A percentile compares a stretch with the other conserved stretches of the same genome.
Conservation (phyloP, 2,329 filamentous ascomycete genomes). For the Colletotrichum viniferum region DNA sequence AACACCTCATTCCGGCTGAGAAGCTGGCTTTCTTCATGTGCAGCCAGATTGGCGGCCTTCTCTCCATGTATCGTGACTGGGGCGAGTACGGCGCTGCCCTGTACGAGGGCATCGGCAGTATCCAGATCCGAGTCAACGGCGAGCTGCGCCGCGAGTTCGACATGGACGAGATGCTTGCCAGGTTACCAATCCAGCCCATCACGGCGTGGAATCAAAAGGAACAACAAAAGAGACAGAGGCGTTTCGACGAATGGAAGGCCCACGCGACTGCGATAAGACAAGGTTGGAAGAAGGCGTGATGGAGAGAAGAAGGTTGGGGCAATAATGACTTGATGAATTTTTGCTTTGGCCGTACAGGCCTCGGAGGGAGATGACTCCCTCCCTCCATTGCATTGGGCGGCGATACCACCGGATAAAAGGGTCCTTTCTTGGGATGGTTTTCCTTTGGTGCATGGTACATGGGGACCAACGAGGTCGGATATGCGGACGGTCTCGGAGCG, state of each 20-base stretch:
- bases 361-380: not conserved
- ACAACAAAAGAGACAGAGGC: constrained; percentile 10
- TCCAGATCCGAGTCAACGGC: constrained; percentile 22
- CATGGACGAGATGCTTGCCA: constrained; percentile 21
- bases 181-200: constrained; percentile 18
- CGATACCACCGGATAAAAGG: constrained; percentile 16
- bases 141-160: constrained; percentile 19
- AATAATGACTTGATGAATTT: constrained; percentile 14
- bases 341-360: constrained; percentile 6
- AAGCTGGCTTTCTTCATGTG: constrained; percentile 24
- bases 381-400: constrained; percentile 10
- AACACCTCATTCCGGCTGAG: constrained; percentile 19
- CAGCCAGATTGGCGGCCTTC: constrained; percentile 15
- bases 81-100: constrained; percentile 19
- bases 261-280: constrained; percentile 2
- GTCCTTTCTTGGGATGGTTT: not conserved
- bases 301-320: not conserved
- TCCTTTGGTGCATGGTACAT: constrained; percentile 8
- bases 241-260: constrained; percentile 20
- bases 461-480: not conserved
- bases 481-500: not conserved
- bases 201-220: constrained; percentile 15
- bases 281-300: constrained; percentile 6
- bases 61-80: constrained; percentile 18
- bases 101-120: constrained; percentile 19